These are phyloP conservation scores for Alternaria brassicicola DNA, from an alignment of 2,329 filamentous ascomycete species.

Conservation along the genomic window DNA sequence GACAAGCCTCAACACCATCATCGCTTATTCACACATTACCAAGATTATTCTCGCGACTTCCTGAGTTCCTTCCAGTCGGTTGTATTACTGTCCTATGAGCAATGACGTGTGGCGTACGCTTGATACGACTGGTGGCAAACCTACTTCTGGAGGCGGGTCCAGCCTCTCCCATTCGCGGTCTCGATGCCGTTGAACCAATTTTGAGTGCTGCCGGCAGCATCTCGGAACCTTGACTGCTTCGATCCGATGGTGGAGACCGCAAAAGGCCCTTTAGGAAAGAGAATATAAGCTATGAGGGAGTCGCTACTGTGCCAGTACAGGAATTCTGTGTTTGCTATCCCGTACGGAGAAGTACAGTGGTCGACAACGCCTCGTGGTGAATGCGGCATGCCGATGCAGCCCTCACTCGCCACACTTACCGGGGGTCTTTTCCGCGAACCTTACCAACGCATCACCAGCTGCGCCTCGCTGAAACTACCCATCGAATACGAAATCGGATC, in stretches of 20 bases:
- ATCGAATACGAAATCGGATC: conserved; percentile 16
- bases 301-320: conserved; percentile 17
- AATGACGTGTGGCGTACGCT: conserved; percentile 24
- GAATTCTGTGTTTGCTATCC: conserved; percentile 5
- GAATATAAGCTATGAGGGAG: conserved; percentile 36
- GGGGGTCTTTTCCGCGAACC: conserved; percentile 12
- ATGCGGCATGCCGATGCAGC: conserved; percentile 22
- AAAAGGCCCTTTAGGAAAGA: conserved; percentile 44
- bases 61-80: not conserved
- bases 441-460: conserved; percentile 12
- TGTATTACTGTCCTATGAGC: conserved; percentile 4
- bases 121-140: conserved; percentile 13
- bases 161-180: conserved; percentile 30
- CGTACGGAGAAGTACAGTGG: conserved; percentile 9
- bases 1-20: conserved; percentile 12
- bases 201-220: conserved; percentile 31
- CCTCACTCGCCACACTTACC: conserved; percentile 22
- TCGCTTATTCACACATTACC: conserved; percentile 2
- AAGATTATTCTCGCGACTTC: not conserved
- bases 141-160: conserved; percentile 22
- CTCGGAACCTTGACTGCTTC: conserved; percentile 29
- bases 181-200: conserved; percentile 19
- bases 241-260: conserved; percentile 31
- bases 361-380: conserved; percentile 20
- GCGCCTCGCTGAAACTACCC: conserved; percentile 19